Evolutionary conservation across 2,329 filamentous ascomycete genomes (phyloP).

Genomic region (Coniosporium tulheliwenetii): DNA sequence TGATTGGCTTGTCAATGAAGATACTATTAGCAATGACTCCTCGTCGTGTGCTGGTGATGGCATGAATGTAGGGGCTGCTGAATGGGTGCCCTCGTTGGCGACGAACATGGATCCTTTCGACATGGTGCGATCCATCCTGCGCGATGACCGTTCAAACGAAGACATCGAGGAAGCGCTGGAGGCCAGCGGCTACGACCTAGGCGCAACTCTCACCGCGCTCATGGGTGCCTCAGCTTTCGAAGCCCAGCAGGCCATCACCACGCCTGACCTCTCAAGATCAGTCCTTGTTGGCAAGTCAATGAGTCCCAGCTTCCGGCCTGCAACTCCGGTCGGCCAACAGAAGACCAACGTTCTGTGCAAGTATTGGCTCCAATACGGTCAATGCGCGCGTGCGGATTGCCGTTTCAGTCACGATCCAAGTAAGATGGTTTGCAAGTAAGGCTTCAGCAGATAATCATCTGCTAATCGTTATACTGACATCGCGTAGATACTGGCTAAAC

Average conservation of each 20-base stretch:
- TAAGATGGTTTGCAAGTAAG: constrained; percentile 95
- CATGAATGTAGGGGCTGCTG: constrained; percentile 62
- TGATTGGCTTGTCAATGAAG: constrained; percentile 86
- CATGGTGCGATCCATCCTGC: constrained; percentile 87
- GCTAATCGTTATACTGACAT: constrained; percentile 11
- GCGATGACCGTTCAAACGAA: constrained; percentile 77
- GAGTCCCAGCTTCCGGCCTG: constrained; percentile 52
- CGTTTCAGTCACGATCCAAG: constrained; percentile 93
- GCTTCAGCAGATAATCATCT: constrained; percentile 13
- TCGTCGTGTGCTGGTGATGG: constrained; percentile 57
- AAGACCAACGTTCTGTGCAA: constrained; percentile 90
- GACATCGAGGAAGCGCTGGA: constrained; percentile 89
- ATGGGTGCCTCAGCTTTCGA: constrained; percentile 56
- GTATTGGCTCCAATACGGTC: constrained; percentile 90
- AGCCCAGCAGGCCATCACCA: constrained; percentile 28
- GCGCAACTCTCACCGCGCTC: constrained; percentile 75
- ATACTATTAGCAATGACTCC: constrained; percentile 64
- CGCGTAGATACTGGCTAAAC: constrained; percentile 74
- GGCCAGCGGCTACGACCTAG: constrained; percentile 81
- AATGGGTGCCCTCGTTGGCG: constrained; percentile 54
- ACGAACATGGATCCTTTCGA: constrained; percentile 96
- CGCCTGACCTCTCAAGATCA: constrained; percentile 37
- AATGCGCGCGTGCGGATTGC: constrained; percentile 89
- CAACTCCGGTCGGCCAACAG: constrained; percentile 59
- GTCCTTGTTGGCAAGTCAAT: constrained; percentile 85